Conservation (phyloP, 106 monocot species). For the Dendrobium huoshanense region DNA sequence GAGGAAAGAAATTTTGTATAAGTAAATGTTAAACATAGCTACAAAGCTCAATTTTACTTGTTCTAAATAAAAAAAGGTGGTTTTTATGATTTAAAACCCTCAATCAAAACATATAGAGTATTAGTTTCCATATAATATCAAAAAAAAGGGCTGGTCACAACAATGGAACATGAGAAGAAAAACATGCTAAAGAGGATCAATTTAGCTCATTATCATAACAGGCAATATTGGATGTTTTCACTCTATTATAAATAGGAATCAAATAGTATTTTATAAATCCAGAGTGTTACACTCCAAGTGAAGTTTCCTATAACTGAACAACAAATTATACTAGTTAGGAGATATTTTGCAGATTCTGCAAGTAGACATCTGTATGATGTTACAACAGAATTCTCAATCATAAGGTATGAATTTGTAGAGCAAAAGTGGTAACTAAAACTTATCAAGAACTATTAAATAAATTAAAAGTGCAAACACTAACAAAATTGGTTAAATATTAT, state of each 20-base stretch:
- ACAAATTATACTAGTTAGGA: not conserved
- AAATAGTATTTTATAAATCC: not conserved
- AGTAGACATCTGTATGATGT: not conserved
- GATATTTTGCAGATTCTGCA: not conserved
- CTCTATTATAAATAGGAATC: not conserved
- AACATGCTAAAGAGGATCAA: not conserved
- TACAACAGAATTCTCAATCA: not conserved
- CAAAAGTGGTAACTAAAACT: not conserved
- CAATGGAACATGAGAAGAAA: not conserved
- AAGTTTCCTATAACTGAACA: not conserved
- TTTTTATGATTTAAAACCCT: not conserved
- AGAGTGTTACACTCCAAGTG: not conserved
- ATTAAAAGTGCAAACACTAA: not conserved
- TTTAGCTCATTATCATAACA: not conserved
- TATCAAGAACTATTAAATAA: not conserved
- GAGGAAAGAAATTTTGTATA: not conserved
- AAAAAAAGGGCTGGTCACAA: not conserved
- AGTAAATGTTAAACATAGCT: not conserved
- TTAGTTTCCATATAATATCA: too few relatives aligned
- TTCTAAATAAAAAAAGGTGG: not conserved
- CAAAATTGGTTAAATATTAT: not conserved
- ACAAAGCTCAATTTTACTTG: not conserved
- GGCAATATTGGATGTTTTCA: not conserved
- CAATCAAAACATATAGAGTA: not conserved
- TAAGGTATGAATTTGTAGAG: not conserved